Evolutionary conservation across 2,329 filamentous ascomycete species (phyloP).

Genomic region (Phyllosticta citriasiana): DNA sequence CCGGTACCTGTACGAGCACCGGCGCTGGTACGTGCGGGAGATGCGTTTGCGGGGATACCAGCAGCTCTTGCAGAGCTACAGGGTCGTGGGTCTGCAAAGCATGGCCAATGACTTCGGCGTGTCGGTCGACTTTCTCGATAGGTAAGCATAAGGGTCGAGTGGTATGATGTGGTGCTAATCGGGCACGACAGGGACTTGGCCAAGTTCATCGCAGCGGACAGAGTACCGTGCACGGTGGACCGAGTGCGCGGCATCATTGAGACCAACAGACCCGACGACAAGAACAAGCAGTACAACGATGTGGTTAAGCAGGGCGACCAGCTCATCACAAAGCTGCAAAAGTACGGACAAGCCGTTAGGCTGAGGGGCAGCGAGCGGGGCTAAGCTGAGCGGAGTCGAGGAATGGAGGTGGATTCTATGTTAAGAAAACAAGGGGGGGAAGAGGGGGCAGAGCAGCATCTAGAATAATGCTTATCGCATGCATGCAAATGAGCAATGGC

Average conservation of each 20-base stretch:
- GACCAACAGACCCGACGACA: constrained; percentile 94
- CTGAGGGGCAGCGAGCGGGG: constrained; percentile 90
- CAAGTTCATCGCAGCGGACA: constrained; percentile 90
- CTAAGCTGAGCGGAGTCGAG: constrained; percentile 26
- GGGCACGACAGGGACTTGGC: constrained; percentile 65
- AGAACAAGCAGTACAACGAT: constrained; percentile 99
- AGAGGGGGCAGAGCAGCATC: not conserved
- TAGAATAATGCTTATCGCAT: constrained; percentile 8
- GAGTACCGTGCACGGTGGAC: constrained; percentile 95
- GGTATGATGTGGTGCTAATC: constrained; percentile 2
- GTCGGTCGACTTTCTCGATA: constrained; percentile 90
- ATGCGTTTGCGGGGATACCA: constrained; percentile 96
- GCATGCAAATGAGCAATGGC: not conserved
- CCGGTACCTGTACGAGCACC: constrained; percentile 91
- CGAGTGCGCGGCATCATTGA: constrained; percentile 95
- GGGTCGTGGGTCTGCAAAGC: constrained; percentile 89
- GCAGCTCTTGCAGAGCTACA: constrained; percentile 93
- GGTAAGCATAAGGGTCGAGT: constrained; percentile 45
- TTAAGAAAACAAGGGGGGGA: not conserved
- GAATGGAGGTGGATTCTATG: not conserved
- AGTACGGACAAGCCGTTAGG: constrained; percentile 94
- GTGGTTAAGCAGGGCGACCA: constrained; percentile 96
- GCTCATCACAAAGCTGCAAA: constrained; percentile 97
- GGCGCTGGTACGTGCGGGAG: constrained; percentile 94
- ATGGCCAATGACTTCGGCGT: constrained; percentile 98